Base-by-base conservation (phyloP, 23 red algal genomes). In the Chondrus crispus region DNA sequence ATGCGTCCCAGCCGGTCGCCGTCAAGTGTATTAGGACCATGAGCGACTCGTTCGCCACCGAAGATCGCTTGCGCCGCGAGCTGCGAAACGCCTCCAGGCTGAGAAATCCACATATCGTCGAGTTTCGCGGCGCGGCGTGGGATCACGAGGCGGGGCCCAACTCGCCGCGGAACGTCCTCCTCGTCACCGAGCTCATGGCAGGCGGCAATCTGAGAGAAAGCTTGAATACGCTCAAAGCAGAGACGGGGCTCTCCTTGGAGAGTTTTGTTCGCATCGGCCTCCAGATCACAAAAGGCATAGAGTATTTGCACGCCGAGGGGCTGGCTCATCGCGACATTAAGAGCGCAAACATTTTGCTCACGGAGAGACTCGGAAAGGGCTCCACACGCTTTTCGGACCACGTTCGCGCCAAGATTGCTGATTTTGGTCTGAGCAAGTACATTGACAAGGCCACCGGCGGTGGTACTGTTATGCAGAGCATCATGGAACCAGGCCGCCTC, bases 321-420 rank as follows among this genome's bases (percentile, higher is more conserved):
- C 62, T 89, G n/a, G 85, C 93, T 43, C 93, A 95, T 83, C 77
- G 93, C 63, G 93, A 95, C 85, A 85, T 95, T 43, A 95, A 95
- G 86, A 84, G 84, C 68, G 93, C 85, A 37, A 95, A 95, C 44
- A 85, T 95, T 78, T 74, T 95, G 26, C 86, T 95, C 29, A 90
- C 84, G 18, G 85, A 95, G 37, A 54, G 49, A 48, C 76, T 89
- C 22, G 62, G 45, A 13, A 35, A 41, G 3, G 68, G 82, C 0
- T 38, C 10, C 19, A 73, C 28, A 33, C 46, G 44, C 3, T 82
- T 94, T 54, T 28, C 85, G 2, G 24, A 64, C 3, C 41, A 80
- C 14, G 58, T 84, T 36, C 52, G 63, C n/a, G 93, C 85, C 10
- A 95, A 95, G 80, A 88, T 95, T 88, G 93, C 93, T 30, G 93